phyloP scores from a whole-genome alignment of 352 stramenopile species.

The Pythium dissimile region DNA sequence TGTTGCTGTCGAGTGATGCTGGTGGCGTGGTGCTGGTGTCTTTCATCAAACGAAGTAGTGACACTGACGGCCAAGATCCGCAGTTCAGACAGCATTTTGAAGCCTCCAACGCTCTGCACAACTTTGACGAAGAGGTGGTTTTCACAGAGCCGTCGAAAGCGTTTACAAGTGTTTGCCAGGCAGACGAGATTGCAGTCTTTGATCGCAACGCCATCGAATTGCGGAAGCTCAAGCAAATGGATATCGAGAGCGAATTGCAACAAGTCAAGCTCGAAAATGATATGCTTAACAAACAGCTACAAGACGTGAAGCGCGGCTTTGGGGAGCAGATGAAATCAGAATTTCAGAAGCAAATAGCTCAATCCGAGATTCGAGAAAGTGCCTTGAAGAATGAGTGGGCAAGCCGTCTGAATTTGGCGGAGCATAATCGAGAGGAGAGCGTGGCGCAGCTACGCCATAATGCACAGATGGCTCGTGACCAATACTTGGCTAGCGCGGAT shows the following conservation, averaged over 20 bases:
- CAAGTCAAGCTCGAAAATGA: slow-evolving; percentile 75
- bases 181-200: slow-evolving; percentile 55
- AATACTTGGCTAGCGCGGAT: slow-evolving; percentile 50
- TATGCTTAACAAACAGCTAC: slow-evolving; percentile 46
- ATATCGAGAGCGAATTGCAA: slow-evolving; percentile 60
- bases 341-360: slow-evolving; percentile 18
- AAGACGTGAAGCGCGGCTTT: slow-evolving; percentile 42
- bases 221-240: slow-evolving; percentile 43
- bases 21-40: slow-evolving; percentile 46
- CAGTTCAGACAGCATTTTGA: neutral
- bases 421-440: slow-evolving; percentile 29
- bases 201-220: slow-evolving; percentile 56
- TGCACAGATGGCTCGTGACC: slow-evolving; percentile 43
- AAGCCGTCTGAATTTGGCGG: slow-evolving; percentile 17
- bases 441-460: slow-evolving; percentile 33
- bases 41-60: slow-evolving; percentile 2
- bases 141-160: slow-evolving; percentile 10
- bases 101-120: neutral
- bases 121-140: slow-evolving; percentile 6
- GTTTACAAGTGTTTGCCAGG: slow-evolving; percentile 29
- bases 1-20: slow-evolving; percentile 39
- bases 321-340: slow-evolving; percentile 33
- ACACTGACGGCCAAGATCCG: slow-evolving; percentile 2
- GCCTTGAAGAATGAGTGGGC: slow-evolving; percentile 32
- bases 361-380: slow-evolving; percentile 24